Evolutionary conservation across 768 basidiomycete species (phyloP), one percentile per base, ranked within the genome.

Genomic region (Suillus subaureus): DNA sequence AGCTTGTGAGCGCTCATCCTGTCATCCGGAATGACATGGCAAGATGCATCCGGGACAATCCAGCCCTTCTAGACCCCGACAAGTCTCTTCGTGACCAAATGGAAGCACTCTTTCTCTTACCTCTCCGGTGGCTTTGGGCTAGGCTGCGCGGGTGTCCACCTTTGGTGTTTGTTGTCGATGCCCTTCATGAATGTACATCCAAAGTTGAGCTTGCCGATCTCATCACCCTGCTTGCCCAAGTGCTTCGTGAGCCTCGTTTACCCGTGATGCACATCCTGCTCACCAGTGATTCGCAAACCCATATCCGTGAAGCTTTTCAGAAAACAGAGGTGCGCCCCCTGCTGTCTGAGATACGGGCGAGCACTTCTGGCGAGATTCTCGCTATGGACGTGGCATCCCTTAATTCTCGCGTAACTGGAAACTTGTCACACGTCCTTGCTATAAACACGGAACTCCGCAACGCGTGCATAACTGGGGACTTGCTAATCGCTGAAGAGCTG

Each of bases 21-120:
- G 3, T 0, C n/a, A 2, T 47, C 4, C n/a, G 12, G 12, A 0
- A 2, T 4, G 9, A n/a, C 7, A 11, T 2, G 21, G 4, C 9
- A n/a, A 4, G 3, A 9, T 9, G 0, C 21, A 45, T 45, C 21
- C 4, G 0, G 21, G 21, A 45, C 0, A n/a, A 45, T 49, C 47
- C 47, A 23, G n/a, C 47, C n/a, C 47, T 49, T 49, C 23, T 49
- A 13, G 23, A 49, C n/a, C 47, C 47, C 12, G 23, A 23, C 23
- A 23, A 23, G 47, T 49, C 47, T 49, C 47, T 49, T 23, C 47
- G 47, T 12, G 47, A 49, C 11, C 47, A 49, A 23, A 49, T 49
- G 47, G 47, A 49, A 12, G 6, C 2, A 12, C n/a, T 49, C 5
- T 23, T 49, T 49, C 47, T 49, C 5, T 4, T 1, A 1, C 47